Conservation (phyloP, 2,329 filamentous ascomycete species). For the Piedraia hortae region DNA sequence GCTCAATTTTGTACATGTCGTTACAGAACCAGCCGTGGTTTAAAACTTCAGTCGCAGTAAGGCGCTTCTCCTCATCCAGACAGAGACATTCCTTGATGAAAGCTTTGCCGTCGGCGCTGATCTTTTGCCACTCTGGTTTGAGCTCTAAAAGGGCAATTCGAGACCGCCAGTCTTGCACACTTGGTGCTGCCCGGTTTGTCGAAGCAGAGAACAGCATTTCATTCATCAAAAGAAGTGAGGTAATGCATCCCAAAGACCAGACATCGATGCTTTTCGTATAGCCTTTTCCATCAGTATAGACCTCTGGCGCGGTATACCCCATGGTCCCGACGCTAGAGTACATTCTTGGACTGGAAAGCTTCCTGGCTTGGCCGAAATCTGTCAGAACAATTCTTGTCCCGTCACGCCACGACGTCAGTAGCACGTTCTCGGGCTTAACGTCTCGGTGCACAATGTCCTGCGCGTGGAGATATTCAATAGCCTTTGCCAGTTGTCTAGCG, state of each 20-base stretch:
- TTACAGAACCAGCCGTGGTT: conserved; percentile 29
- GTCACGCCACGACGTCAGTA: conserved; percentile 26
- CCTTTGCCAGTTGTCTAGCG: conserved; percentile 27
- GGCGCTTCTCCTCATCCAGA: conserved; percentile 21
- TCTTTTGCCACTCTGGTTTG: conserved; percentile 15
- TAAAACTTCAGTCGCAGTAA: conserved; percentile 27
- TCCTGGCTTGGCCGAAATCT: conserved; percentile 30
- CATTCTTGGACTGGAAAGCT: conserved; percentile 20
- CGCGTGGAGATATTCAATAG: conserved; percentile 29
- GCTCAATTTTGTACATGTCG: conserved; percentile 18
- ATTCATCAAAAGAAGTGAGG: conserved; percentile 24
- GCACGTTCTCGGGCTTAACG: conserved; percentile 34
- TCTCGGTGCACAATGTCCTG: conserved; percentile 31
- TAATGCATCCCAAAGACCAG: conserved; percentile 32
- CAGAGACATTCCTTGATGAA: conserved; percentile 26
- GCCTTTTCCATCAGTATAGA: conserved; percentile 12
- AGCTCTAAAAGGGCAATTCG: conserved; percentile 12
- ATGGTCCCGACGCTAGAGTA: conserved; percentile 25
- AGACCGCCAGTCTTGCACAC: background rate
- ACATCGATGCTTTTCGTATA: conserved; percentile 33
- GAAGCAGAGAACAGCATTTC: conserved; percentile 19
- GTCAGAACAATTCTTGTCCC: conserved; percentile 28
- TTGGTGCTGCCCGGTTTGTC: conserved; percentile 7
- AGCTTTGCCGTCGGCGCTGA: conserved; percentile 19
- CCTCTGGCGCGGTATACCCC: conserved; percentile 32